Conservation (phyloP, 2,329 filamentous ascomycete genomes). For the Harringtonia lauricola region DNA sequence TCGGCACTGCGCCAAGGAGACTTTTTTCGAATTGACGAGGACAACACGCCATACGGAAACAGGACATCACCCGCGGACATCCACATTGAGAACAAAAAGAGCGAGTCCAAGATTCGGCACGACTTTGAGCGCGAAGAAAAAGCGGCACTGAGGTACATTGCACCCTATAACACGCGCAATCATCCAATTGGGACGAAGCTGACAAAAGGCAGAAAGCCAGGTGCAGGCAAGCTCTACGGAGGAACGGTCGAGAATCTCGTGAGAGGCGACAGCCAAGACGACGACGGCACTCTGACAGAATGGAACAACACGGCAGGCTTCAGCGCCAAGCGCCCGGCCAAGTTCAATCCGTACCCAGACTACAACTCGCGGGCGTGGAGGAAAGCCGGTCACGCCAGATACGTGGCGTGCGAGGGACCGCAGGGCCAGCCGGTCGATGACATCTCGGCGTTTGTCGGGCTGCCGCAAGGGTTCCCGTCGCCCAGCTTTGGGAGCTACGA, state of each 20-base stretch:
- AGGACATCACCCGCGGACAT: not conserved
- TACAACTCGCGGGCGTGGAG: slow-evolving; percentile 55
- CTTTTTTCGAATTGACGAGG: not conserved
- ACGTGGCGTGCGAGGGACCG: slow-evolving; percentile 55
- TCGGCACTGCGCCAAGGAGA: not conserved
- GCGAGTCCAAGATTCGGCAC: slow-evolving; percentile 10
- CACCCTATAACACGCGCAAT: not conserved
- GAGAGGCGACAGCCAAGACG: slow-evolving; percentile 21
- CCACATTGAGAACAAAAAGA: not conserved
- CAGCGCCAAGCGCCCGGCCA: slow-evolving; percentile 35
- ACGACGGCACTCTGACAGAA: slow-evolving; percentile 13
- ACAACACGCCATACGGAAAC: not conserved
- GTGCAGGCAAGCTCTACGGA: slow-evolving; percentile 43
- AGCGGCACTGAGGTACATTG: slow-evolving; percentile 22
- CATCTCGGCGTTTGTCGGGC: slow-evolving; percentile 51
- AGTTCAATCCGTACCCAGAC: slow-evolving; percentile 61
- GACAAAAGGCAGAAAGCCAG: slow-evolving; percentile 14
- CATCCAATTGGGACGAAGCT: not conserved
- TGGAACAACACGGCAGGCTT: slow-evolving; percentile 20
- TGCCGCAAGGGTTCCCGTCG: slow-evolving; percentile 45
- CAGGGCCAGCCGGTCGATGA: slow-evolving; percentile 49
- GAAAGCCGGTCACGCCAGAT: slow-evolving; percentile 38
- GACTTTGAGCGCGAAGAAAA: slow-evolving; percentile 29
- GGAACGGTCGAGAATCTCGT: slow-evolving; percentile 39
- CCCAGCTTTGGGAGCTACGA: slow-evolving; percentile 54